Evolutionary conservation across 148 eudicot genomes (phyloP).

Genomic region (Oxyria digyna): DNA sequence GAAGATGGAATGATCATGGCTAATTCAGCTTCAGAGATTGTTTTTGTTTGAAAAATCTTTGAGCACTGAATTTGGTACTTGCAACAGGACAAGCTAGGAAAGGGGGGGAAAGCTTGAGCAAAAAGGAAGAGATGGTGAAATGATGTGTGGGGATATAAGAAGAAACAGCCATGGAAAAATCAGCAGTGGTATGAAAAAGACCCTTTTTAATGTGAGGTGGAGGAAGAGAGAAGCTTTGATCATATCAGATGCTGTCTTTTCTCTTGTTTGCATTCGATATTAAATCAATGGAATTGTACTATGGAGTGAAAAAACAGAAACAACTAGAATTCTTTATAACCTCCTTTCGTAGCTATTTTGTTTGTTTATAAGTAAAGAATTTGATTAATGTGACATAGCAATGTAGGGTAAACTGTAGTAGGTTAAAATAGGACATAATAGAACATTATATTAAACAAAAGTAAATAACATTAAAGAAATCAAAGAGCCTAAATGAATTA

Average conservation of each 20-base stretch:
- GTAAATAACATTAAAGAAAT: no score
- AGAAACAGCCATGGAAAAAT: not conserved
- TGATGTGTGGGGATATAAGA: not conserved
- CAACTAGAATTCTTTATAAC: no score
- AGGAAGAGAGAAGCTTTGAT: not conserved
- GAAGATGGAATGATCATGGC: not conserved
- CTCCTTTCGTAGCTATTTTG: no score
- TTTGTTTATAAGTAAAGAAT: no score
- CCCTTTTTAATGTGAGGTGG: not conserved
- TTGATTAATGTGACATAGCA: no score
- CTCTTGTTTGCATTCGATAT: not conserved
- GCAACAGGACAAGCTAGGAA: not conserved
- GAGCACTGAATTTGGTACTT: not conserved
- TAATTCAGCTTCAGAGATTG: not conserved
- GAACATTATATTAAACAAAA: no score
- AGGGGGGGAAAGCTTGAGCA: not conserved
- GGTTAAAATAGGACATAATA: no score
- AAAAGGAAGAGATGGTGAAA: not conserved
- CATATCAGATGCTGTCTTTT: not conserved
- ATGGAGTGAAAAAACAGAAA: no score
- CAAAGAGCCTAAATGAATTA: no score
- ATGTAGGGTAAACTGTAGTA: no score
- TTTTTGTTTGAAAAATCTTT: not conserved
- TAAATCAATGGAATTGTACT: no score
- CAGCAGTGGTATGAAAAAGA: not conserved